Evolutionary conservation across 1,284 basidiomycete species (phyloP).

Genomic region (Coniophora puteana): DNA sequence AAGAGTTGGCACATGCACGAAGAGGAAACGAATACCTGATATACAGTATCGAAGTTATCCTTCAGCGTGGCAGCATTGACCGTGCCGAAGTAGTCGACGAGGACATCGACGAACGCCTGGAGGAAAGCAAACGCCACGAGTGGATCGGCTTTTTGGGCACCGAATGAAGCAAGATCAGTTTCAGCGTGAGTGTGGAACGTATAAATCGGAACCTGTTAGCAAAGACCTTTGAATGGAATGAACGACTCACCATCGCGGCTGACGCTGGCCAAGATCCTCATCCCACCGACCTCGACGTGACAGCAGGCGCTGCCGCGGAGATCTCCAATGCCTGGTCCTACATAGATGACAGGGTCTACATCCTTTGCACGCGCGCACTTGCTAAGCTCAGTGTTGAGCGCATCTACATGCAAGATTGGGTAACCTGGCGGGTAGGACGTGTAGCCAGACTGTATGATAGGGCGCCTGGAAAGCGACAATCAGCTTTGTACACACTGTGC

Average conservation of each 20-base stretch:
- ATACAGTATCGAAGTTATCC: conserved; percentile 95
- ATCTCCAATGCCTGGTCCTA: conserved; percentile 45
- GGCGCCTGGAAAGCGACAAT: conserved; percentile 49
- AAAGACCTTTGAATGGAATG: not conserved
- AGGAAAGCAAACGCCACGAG: conserved; percentile 88
- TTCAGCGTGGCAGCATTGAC: conserved; percentile 67
- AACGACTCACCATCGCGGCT: conserved; percentile 69
- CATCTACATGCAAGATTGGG: conserved; percentile 83
- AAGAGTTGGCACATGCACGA: not conserved
- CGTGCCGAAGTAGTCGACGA: conserved; percentile 79
- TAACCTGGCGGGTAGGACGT: conserved; percentile 75
- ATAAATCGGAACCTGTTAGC: not conserved
- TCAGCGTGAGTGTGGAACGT: not conserved
- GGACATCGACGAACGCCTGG: conserved; percentile 78
- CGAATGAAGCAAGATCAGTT: not conserved
- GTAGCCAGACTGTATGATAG: conserved; percentile 91
- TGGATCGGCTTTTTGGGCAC: conserved; percentile 88
- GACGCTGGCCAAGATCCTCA: conserved; percentile 78
- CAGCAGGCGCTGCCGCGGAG: conserved; percentile 65
- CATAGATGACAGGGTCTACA: conserved; percentile 70
- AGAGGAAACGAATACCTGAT: conserved; percentile 56
- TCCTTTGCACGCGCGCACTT: conserved; percentile 48
- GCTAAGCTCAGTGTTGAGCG: conserved; percentile 71
- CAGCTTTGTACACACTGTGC: conserved; percentile 9
- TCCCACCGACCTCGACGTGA: conserved; percentile 74